phyloP scores from a whole-genome alignment of 2,329 filamentous ascomycete species.

The Aspergillus bombycis region DNA sequence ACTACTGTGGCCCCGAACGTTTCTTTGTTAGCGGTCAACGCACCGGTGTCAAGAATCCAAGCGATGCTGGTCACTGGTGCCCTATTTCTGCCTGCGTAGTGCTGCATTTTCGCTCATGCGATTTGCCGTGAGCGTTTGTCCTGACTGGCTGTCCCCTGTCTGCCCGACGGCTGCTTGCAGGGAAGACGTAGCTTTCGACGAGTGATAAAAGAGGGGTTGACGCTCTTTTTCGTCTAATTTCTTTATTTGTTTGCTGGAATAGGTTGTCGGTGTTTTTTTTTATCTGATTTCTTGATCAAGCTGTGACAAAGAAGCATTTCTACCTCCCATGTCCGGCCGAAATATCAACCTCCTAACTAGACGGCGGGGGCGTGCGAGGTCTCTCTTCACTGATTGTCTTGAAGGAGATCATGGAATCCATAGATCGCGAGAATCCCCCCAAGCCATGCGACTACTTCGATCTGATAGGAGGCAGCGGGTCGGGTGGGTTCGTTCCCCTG shows the following conservation, averaged over 20 bases:
- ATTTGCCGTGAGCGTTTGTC: not conserved
- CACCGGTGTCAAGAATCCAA: not conserved
- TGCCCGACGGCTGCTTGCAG: not conserved
- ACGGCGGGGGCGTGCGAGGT: slow-evolving; percentile 47
- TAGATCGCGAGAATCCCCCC: slow-evolving; percentile 30
- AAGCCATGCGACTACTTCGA: slow-evolving; percentile 45
- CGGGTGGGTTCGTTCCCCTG: slow-evolving; percentile 36
- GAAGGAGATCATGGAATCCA: slow-evolving; percentile 35
- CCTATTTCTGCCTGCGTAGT: not conserved
- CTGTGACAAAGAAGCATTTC: not conserved
- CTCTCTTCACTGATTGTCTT: slow-evolving; percentile 44
- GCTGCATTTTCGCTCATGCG: not conserved
- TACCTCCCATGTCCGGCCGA: slow-evolving; percentile 18
- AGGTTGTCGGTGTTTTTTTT: not conserved
- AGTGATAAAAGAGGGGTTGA: not conserved
- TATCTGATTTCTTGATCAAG: not conserved
- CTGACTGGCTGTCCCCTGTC: not conserved
- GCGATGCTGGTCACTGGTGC: not conserved
- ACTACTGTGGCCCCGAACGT: not conserved
- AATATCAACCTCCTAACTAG: slow-evolving; percentile 31
- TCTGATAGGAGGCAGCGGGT: slow-evolving; percentile 46
- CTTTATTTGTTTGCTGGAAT: not conserved
- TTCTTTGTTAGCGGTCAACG: not conserved
- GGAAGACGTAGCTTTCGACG: not conserved
- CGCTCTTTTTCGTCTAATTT: not conserved